Conservation (phyloP, 2,329 filamentous ascomycete species). For the Sporothrix sp. region DNA sequence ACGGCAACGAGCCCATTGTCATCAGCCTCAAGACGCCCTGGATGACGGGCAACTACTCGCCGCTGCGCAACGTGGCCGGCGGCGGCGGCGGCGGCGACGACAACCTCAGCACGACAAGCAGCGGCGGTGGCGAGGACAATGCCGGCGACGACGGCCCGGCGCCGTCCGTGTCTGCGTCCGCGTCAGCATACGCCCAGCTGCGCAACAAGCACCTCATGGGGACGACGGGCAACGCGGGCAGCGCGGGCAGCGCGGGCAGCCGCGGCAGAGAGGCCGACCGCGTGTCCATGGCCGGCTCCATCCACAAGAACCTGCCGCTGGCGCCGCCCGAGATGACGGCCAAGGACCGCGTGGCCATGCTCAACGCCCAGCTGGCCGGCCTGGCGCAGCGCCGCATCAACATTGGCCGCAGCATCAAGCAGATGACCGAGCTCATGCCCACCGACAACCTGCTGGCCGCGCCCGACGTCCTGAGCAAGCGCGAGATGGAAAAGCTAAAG, state of each 20-base stretch:
- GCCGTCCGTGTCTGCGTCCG: too few relatives aligned
- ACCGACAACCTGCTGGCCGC: slow-evolving; percentile 58
- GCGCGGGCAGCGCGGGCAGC: background rate
- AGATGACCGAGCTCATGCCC: slow-evolving; percentile 71
- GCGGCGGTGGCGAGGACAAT: slow-evolving; percentile 5
- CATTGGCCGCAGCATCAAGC: slow-evolving; percentile 60
- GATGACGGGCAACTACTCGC: slow-evolving; percentile 18
- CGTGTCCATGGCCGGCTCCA: slow-evolving; percentile 27
- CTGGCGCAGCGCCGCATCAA: slow-evolving; percentile 60
- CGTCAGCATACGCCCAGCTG: slow-evolving; percentile 10
- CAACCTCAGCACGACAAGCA: too few relatives aligned
- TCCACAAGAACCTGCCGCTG: slow-evolving; percentile 50
- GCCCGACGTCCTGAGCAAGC: slow-evolving; percentile 48
- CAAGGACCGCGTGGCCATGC: slow-evolving; percentile 53
- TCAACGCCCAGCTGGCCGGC: slow-evolving; percentile 56
- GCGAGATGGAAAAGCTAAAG: slow-evolving; percentile 51
- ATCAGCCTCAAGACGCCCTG: slow-evolving; percentile 28
- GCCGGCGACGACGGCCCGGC: slow-evolving; percentile 9
- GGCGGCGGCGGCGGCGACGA: background rate
- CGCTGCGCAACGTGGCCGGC: slow-evolving; percentile 11
- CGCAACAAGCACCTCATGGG: slow-evolving; percentile 18
- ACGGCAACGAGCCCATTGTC: slow-evolving; percentile 22
- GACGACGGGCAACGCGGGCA: background rate
- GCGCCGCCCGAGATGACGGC: slow-evolving; percentile 49
- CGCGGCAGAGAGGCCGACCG: slow-evolving; percentile 12